phyloP scores from a whole-genome alignment of 1,284 basidiomycete species.

The Rhodofomes roseus region DNA sequence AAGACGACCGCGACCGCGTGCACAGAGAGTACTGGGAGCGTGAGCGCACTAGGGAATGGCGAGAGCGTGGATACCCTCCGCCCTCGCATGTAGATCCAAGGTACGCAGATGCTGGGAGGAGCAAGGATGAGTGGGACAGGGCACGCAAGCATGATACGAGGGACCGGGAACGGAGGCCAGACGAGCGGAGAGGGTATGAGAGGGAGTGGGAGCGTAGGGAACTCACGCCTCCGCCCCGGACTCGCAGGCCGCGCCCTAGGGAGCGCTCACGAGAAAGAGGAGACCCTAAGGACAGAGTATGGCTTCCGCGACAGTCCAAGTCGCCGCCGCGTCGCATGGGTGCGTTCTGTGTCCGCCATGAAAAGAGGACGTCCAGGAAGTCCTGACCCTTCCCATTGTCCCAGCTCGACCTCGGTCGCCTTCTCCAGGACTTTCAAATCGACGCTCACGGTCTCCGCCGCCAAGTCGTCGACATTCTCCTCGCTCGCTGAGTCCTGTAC shows the following conservation, averaged over 20 bases:
- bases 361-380: too few relatives aligned
- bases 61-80: slow-evolving; percentile 20
- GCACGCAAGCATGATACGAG: slow-evolving; percentile 9
- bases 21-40: slow-evolving; percentile 17
- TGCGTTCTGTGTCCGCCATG: slow-evolving; percentile 10
- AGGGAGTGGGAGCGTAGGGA: slow-evolving; percentile 8
- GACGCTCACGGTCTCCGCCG: slow-evolving; percentile 15
- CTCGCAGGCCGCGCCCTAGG: slow-evolving; percentile 17
- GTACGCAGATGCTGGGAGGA: slow-evolving; percentile 4
- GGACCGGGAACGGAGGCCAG: slow-evolving; percentile 7
- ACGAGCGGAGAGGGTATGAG: slow-evolving; percentile 17
- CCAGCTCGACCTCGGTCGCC: not conserved
- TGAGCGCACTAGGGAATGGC: slow-evolving; percentile 16
- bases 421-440: slow-evolving; percentile 10
- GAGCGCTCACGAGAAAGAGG: slow-evolving; percentile 15
- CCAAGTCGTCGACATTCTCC: slow-evolving; percentile 15
- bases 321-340: slow-evolving; percentile 28
- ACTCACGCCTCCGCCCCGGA: slow-evolving; percentile 13
- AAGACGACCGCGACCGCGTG: slow-evolving; percentile 16
- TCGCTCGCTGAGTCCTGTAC: slow-evolving; percentile 19
- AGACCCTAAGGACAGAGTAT: slow-evolving; percentile 18
- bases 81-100: slow-evolving; percentile 10
- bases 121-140: slow-evolving; percentile 14
- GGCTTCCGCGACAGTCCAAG: slow-evolving; percentile 22
- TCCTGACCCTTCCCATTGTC: not conserved